Conservation (phyloP, 1,284 basidiomycete genomes). For the Sparassis latifolia region DNA sequence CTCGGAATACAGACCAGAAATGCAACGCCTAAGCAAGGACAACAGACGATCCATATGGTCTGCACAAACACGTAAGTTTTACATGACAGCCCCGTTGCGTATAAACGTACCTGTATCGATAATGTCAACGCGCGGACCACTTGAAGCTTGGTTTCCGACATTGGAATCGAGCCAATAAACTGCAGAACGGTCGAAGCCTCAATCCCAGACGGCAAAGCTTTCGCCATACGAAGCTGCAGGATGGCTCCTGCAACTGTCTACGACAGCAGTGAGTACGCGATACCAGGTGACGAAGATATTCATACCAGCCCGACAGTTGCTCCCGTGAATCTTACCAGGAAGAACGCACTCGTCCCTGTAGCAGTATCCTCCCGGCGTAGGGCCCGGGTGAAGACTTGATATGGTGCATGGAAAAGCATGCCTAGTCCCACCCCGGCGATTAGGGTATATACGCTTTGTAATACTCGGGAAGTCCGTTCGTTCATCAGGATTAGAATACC, state of each 20-base stretch:
- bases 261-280: constrained; percentile 3
- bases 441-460: constrained; percentile 52
- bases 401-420: constrained; percentile 77
- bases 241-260: constrained; percentile 73
- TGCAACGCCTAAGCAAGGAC: constrained; percentile 29
- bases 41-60: constrained; percentile 31
- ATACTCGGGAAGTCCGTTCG: constrained; percentile 36
- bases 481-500: constrained; percentile 60
- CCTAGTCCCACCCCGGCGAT: constrained; percentile 73
- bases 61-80: constrained; percentile 12
- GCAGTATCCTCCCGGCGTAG: constrained; percentile 60
- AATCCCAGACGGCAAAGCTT: constrained; percentile 42
- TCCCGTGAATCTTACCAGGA: constrained; percentile 77
- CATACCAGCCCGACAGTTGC: constrained; percentile 72
- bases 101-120: constrained; percentile 27
- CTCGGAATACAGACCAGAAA: constrained; percentile 26
- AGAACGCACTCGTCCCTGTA: constrained; percentile 77
- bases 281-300: constrained; percentile 5
- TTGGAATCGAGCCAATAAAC: constrained; percentile 38
- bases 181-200: constrained; percentile 50
- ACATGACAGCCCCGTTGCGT: constrained; percentile 4
- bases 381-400: constrained; percentile 65
- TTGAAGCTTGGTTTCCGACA: constrained; percentile 27
- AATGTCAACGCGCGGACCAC: constrained; percentile 21
- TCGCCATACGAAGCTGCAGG: constrained; percentile 50